phyloP scores from a whole-genome alignment of 495 filamentous ascomycete species.

The Penicillium silybi region DNA sequence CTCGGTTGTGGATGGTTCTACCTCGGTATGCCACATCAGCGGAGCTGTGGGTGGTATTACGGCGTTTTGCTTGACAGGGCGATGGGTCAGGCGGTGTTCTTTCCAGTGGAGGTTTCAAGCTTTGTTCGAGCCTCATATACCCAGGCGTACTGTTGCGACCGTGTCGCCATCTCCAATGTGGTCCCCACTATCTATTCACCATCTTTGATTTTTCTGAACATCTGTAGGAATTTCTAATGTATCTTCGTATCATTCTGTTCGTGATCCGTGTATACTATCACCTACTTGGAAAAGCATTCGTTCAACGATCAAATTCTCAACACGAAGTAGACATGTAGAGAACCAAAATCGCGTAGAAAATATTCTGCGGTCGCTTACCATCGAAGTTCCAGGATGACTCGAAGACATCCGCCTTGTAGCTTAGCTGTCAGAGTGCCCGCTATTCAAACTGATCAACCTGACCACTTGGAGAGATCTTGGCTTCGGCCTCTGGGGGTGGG shows the following conservation, averaged over 20 bases:
- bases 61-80: slow-evolving; percentile 24
- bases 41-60: slow-evolving; percentile 1
- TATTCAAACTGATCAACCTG: neutral
- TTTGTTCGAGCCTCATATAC: slow-evolving; percentile 24
- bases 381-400: too few species aligned
- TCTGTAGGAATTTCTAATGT: neutral
- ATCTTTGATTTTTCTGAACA: neutral
- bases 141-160: slow-evolving; percentile 17
- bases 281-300: too few species aligned
- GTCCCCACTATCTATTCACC: neutral
- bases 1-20: slow-evolving; percentile 1
- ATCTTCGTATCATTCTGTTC: neutral
- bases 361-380: too few species aligned
- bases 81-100: slow-evolving; percentile 24
- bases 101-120: slow-evolving; percentile 13
- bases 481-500: neutral
- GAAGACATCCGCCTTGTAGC: too few species aligned
- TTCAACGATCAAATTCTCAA: too few species aligned
- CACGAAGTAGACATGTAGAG: too few species aligned
- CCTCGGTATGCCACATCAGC: neutral
- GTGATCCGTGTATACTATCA: neutral
- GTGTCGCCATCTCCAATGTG: slow-evolving; percentile 2
- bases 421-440: too few species aligned
- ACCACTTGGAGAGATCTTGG: neutral
- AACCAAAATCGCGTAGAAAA: too few species aligned